phyloP scores from a whole-genome alignment of 345 rosid species.

The Boechera stricta region DNA sequence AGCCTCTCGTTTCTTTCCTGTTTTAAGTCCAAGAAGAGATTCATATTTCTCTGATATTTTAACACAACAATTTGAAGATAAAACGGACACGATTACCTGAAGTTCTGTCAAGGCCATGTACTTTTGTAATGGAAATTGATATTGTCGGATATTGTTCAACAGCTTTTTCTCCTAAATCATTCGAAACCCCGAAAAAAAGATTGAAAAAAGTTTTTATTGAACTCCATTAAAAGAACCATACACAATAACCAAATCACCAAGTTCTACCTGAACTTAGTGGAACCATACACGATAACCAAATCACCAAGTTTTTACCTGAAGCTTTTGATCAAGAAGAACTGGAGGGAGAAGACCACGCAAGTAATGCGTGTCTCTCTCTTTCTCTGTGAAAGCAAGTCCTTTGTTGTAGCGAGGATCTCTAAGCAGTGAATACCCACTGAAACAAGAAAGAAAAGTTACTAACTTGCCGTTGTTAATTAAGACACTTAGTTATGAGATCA shows the following conservation, averaged over 20 bases:
- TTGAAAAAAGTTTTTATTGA: background rate
- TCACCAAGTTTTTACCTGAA: conserved; percentile 55
- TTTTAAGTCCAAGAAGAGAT: conserved; percentile 5
- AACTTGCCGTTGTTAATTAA: background rate
- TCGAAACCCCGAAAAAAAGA: background rate
- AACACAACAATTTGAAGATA: background rate
- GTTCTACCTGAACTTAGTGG: no score
- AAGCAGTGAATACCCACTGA: conserved; percentile 80
- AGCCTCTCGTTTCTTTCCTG: conserved; percentile 90
- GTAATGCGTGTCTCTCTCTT: conserved; percentile 88
- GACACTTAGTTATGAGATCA: background rate
- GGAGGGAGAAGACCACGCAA: conserved; percentile 92
- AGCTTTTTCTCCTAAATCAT: conserved; percentile 68
- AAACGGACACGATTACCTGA: conserved; percentile 52
- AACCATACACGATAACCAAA: no score
- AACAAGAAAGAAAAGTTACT: conserved; percentile 14
- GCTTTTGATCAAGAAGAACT: conserved; percentile 62
- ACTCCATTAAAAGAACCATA: background rate
- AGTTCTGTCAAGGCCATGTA: conserved; percentile 93
- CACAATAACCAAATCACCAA: background rate
- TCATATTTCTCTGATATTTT: background rate
- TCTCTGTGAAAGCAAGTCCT: conserved; percentile 87
- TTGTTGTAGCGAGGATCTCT: conserved; percentile 92
- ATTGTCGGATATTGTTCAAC: conserved; percentile 71
- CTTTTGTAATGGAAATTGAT: conserved; percentile 77